Conservation (phyloP, 305 asterid genomes). For the Rubia tinctorum region DNA sequence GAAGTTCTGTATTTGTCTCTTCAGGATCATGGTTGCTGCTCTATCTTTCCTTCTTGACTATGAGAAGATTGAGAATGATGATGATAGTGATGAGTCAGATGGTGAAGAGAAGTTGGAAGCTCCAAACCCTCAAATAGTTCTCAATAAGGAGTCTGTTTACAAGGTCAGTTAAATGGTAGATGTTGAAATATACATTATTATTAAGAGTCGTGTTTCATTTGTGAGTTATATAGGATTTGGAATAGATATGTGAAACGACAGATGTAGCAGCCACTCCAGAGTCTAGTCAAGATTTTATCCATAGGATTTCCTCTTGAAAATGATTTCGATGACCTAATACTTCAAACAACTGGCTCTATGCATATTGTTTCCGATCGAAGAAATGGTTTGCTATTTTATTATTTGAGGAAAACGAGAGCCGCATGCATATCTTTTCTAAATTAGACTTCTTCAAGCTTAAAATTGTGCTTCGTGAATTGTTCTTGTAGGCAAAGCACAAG, state of each 20-base stretch:
- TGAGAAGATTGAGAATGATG: slow-evolving; percentile 79
- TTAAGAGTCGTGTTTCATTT: background rate
- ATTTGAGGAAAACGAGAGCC: background rate
- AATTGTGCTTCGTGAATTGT: slow-evolving; percentile 10
- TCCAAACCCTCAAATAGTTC: slow-evolving; percentile 53
- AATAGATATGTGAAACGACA: background rate
- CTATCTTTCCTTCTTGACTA: slow-evolving; percentile 86
- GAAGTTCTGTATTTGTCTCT: slow-evolving; percentile 18
- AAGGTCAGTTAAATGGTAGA: slow-evolving; percentile 47
- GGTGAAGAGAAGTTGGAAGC: slow-evolving; percentile 57
- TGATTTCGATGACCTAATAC: background rate
- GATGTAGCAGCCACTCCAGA: background rate
- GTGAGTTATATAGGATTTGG: background rate
- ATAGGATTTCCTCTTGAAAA: background rate
- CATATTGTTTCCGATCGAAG: background rate
- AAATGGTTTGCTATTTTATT: background rate
- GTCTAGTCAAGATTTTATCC: background rate
- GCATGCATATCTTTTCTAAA: background rate
- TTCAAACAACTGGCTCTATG: background rate
- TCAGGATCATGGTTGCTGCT: slow-evolving; percentile 93
- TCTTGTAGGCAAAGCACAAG: slow-evolving; percentile 71
- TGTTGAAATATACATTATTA: background rate
- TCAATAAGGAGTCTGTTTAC: slow-evolving; percentile 79
- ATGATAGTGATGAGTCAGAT: slow-evolving; percentile 68
- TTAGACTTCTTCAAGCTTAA: background rate